Evolutionary conservation across 176 grass and related monocot genomes (phyloP).

Genomic region (Musa schizocarpa): DNA sequence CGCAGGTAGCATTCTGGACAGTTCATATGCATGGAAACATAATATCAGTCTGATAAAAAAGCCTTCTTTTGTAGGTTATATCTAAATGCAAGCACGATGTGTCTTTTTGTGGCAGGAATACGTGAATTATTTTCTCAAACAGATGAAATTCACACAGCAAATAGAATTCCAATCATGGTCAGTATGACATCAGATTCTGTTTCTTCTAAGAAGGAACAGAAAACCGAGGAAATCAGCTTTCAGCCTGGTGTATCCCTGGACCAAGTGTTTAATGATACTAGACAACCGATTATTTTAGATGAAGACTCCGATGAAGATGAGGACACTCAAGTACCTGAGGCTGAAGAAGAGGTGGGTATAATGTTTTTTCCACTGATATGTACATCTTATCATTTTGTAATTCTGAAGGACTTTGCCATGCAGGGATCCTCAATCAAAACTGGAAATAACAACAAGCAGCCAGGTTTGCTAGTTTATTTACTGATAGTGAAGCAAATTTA

Average conservation of each 20-base stretch:
- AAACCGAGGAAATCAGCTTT: constrained; percentile 23
- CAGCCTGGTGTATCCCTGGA: constrained; percentile 27
- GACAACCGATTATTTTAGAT: constrained; percentile 42
- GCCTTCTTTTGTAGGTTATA: background rate
- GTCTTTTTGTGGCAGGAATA: constrained; percentile 51
- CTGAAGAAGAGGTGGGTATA: constrained; percentile 42
- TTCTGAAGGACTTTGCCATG: background rate
- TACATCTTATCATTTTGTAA: background rate
- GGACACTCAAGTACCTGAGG: constrained; percentile 60
- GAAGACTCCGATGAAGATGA: constrained; percentile 94
- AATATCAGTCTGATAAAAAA: too few relatives aligned
- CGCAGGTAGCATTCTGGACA: constrained; percentile 36
- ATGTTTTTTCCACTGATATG: background rate
- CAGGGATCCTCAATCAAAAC: constrained; percentile 31
- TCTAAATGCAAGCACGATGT: background rate
- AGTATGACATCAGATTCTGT: constrained; percentile 33
- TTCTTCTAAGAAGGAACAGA: constrained; percentile 42
- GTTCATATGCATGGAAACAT: background rate
- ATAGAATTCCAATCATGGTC: constrained; percentile 76
- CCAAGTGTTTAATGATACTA: constrained; percentile 26
- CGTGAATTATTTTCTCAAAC: constrained; percentile 88
- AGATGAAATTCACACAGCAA: constrained; percentile 52
- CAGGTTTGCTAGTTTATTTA: constrained; percentile 36
- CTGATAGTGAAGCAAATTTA: constrained; percentile 5
- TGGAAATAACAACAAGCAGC: constrained; percentile 40